These are phyloP conservation scores for Microbotryum lychnidis-dioicae DNA, from an alignment of 1,284 basidiomycete genomes.

Conservation along the genomic window DNA sequence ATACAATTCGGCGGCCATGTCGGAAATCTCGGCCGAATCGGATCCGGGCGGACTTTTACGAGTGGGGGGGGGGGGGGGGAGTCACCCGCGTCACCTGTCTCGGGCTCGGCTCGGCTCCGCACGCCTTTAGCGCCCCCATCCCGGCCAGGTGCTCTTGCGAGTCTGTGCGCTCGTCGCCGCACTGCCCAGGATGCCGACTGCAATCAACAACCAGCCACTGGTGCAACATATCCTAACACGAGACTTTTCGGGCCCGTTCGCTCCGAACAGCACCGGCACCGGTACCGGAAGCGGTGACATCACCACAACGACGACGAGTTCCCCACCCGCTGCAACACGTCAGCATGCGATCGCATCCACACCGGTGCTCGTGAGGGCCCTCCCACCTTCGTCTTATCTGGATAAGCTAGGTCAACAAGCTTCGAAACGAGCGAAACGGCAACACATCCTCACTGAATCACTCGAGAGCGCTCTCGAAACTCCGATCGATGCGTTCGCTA, in stretches of 20 bases:
- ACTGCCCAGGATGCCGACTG: too few species aligned
- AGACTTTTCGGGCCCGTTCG: background rate
- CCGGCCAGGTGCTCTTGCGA: too few species aligned
- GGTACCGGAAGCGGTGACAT: too few species aligned
- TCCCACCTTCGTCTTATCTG: constrained; percentile 1
- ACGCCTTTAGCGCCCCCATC: too few species aligned
- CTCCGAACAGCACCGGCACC: too few species aligned
- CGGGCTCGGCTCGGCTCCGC: too few species aligned
- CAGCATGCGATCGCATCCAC: background rate
- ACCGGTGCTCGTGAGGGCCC: background rate
- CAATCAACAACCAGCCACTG: background rate
- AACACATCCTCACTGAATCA: constrained; percentile 3
- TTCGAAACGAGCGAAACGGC: background rate
- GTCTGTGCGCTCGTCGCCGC: too few species aligned
- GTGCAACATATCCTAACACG: background rate
- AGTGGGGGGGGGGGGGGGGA: too few species aligned
- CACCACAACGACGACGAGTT: background rate
- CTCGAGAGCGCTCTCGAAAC: constrained; percentile 6
- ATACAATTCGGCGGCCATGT: too few species aligned
- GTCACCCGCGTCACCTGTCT: too few species aligned
- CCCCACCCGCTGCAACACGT: background rate
- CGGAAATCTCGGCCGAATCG: too few species aligned
- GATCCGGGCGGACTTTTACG: too few species aligned
- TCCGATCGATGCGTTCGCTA: constrained; percentile 2
- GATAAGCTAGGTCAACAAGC: background rate